Percentiles rank a stretch among this genome's conserved stretches.
Conservation (phyloP, 2,329 filamentous ascomycete genomes). For the Aquanectria penicillioides region DNA sequence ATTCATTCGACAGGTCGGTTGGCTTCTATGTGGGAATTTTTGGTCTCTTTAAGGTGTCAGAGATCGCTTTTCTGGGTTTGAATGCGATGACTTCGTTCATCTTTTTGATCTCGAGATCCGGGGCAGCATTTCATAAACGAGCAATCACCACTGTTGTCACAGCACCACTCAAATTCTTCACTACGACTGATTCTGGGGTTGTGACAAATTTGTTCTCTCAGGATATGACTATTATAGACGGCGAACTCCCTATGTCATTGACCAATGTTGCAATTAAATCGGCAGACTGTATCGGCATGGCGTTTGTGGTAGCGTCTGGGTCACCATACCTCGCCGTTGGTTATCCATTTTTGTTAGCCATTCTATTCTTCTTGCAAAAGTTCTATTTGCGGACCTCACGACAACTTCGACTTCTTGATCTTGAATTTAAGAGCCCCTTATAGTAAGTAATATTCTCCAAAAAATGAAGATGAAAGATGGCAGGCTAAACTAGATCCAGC, state of each 20-base stretch:
- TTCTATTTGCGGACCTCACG: conserved; percentile 70
- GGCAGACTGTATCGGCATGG: conserved; percentile 51
- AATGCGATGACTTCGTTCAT: conserved; percentile 29
- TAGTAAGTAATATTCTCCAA: conserved; percentile 34
- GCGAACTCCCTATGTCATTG: conserved; percentile 48
- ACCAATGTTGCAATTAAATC: conserved; percentile 42
- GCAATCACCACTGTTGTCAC: conserved; percentile 47
- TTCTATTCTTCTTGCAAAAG: conserved; percentile 62
- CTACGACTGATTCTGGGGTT: conserved; percentile 52
- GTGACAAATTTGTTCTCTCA: conserved; percentile 58
- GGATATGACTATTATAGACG: conserved; percentile 55
- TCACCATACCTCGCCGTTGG: conserved; percentile 58
- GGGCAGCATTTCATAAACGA: conserved; percentile 44
- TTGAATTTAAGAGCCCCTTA: conserved; percentile 67
- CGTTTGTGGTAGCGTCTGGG: conserved; percentile 56
- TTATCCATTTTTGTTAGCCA: conserved; percentile 58
- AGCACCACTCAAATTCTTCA: conserved; percentile 55
- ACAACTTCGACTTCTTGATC: conserved; percentile 68
- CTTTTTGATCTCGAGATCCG: conserved; percentile 43
- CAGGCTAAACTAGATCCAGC: conserved; percentile 35
- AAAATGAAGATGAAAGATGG: not conserved
- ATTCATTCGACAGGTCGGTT: conserved; percentile 35
- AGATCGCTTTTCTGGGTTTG: conserved; percentile 33
- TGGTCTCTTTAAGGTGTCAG: conserved; percentile 33
- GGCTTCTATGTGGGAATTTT: conserved; percentile 47